Base-by-base conservation (phyloP, 208 protist species). In the Zelonia costaricensis region DNA sequence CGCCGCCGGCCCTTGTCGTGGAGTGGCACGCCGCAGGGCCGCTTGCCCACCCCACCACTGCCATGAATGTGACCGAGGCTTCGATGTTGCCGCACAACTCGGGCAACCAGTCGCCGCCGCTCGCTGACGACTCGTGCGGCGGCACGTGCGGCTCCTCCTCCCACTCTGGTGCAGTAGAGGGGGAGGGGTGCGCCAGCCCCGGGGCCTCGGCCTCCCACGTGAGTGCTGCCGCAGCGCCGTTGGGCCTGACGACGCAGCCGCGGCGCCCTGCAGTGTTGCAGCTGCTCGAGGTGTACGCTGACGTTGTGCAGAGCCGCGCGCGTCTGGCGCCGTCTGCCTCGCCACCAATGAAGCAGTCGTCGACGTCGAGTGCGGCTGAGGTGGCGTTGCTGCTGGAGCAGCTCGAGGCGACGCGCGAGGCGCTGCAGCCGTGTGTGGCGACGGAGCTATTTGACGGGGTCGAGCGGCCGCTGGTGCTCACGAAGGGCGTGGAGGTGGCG, bases 401-500 rank as follows among this genome's bases (percentile, higher is more conserved):
- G 40, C 48, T 75, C 55, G 27, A 39, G 39, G 56, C 47, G 38
- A 54, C 42, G 44, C 63, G 52, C 23, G 47, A 62, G 45, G 43
- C 31, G 22, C 57, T 77, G 53, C 28, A 16, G 31, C 66, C 52
- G 13, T 83, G 77, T 33, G 62, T 39, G 8, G 60, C 66, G 18
- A 48, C 57, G n/a, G 39, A 39, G 15, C 58, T 57, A 38, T 85
- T 81, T 30, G 80, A 86, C 57, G 76, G 80, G 0, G 49, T 59
- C 35, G 74, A 77, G 51, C 76, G 73, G 0, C 80, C 80, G 36
- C 45, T 87, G 31, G 52, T 87, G 55, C 69, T 81, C 44, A 49
- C 61, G 51, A 71, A 76, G 13, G 76, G 59, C 5, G 65, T 87
- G 31, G 73, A 83, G 57, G 67, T 77, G 40, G 65, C 59, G n/a